Conservation (phyloP, 2,329 filamentous ascomycete species). For the Alternaria gansuensis region DNA sequence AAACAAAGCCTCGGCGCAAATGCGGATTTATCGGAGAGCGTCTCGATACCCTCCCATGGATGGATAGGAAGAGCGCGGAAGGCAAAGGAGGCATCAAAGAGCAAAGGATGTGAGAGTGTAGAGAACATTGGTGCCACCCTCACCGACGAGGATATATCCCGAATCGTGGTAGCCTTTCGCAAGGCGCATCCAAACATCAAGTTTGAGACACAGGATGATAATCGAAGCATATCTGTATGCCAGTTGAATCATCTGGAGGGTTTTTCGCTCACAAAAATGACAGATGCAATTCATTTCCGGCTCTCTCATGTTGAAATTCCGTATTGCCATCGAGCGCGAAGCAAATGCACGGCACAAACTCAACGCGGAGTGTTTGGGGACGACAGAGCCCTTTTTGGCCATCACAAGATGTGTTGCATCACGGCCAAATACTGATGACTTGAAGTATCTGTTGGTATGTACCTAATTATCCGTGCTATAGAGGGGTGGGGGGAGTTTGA, state of each 20-base stretch:
- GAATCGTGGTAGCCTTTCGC: constrained; percentile 38
- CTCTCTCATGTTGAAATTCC: constrained; percentile 39
- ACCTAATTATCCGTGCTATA: background rate
- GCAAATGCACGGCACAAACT: constrained; percentile 38
- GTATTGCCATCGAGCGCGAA: constrained; percentile 40
- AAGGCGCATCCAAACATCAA: constrained; percentile 41
- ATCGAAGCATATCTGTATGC: constrained; percentile 40
- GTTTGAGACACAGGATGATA: constrained; percentile 37
- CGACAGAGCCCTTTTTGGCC: constrained; percentile 35
- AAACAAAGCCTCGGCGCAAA: constrained; percentile 51
- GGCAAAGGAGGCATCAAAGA: constrained; percentile 29
- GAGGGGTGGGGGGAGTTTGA: background rate
- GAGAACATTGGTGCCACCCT: constrained; percentile 24
- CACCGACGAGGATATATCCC: constrained; percentile 35
- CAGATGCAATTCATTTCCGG: constrained; percentile 43
- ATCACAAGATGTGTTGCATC: constrained; percentile 50
- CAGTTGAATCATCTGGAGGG: no score
- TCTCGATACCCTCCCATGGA: constrained; percentile 50
- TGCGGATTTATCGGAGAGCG: constrained; percentile 49
- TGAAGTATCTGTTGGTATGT: constrained; percentile 49
- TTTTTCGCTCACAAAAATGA: constrained; percentile 13
- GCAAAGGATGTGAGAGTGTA: constrained; percentile 14
- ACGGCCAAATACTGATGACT: constrained; percentile 43
- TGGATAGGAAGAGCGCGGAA: constrained; percentile 48
- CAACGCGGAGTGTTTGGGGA: constrained; percentile 45